A percentile compares a stretch with the other conserved stretches of the same genome.
phyloP scores from a whole-genome alignment of 106 monocot genomes.

The Dactylorhiza incarnata region DNA sequence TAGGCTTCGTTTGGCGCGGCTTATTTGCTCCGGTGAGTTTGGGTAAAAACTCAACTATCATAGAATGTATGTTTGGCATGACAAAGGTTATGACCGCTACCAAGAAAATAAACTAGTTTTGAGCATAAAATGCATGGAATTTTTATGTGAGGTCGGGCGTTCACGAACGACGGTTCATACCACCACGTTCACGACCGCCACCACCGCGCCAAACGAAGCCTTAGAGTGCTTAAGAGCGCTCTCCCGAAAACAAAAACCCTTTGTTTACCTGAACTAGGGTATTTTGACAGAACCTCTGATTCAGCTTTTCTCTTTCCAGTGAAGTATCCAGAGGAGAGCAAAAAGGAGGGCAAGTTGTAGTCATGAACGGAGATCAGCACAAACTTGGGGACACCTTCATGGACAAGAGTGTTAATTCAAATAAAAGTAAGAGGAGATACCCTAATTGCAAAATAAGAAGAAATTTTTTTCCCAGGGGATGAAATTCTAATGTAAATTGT shows the following conservation, averaged over 20 bases:
- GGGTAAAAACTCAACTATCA: too few species aligned
- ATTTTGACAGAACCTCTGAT: constrained; percentile 79
- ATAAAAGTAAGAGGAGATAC: background rate
- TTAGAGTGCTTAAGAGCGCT: too few species aligned
- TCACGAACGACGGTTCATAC: too few species aligned
- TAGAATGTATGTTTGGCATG: too few species aligned
- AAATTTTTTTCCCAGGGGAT: background rate
- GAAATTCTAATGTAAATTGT: background rate
- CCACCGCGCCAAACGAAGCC: too few species aligned
- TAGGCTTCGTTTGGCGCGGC: too few species aligned
- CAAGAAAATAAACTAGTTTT: too few species aligned
- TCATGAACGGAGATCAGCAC: constrained; percentile 84
- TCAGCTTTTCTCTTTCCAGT: constrained; percentile 84
- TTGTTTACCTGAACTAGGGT: constrained; percentile 65
- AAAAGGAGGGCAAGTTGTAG: constrained; percentile 71
- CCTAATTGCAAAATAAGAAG: background rate
- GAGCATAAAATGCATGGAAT: too few species aligned
- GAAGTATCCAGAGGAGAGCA: constrained; percentile 70
- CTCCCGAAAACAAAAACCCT: background rate
- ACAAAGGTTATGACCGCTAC: too few species aligned
- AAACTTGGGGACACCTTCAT: constrained; percentile 78
- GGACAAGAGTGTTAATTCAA: background rate
- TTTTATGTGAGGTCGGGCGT: too few species aligned
- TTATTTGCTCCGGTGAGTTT: too few species aligned
- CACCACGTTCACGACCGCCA: too few species aligned